Base-by-base conservation (phyloP, 2,329 filamentous ascomycete species). In the Claviceps maximensis region DNA sequence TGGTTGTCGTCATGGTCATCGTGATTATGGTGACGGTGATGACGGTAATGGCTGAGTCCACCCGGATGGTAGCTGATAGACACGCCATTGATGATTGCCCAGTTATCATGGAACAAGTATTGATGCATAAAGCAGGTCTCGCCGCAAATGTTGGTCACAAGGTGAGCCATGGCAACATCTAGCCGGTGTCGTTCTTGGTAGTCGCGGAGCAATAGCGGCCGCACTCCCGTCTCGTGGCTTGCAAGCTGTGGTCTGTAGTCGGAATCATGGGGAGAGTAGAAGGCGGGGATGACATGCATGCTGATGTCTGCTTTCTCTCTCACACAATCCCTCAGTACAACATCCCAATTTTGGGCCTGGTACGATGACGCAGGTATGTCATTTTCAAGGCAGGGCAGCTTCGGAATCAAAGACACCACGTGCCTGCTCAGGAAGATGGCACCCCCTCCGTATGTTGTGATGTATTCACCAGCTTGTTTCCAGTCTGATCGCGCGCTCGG, bases 41-140 rank as follows among this genome's bases (percentile, higher is more conserved):
- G 44, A 10, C 50, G 17, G n/a, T 42, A 23, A 23, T 48, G 41
- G 21, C 60, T 61, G 33, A 70, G 62, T 2, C 68, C 67, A 51
- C 69, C 65, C 0, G 67, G 65, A 57, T 75, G 73, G 48, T 73
- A 66, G 42, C 65, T 68, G 54, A 76, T 65, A 31, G 71, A 70
- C 58, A 72, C 65, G 5, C 74, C 74, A 55, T 74, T 75, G 45
- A 73, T 68, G 5, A 76, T 64, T 4, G 75, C 65, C 73, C 73
- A 76, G 58, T 68, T 65, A 58, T 74, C 71, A 41, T 60, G 63
- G 60, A 75, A 75, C 33, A 64, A 59, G 55, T 72, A 75, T 7
- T 72, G 69, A 58, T 74, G 72, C 56, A 75, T 66, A 59, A 74
- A 75, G 57, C 72, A 74, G 12, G 65, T 63, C 51, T 74, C 71